Conservation (phyloP, 2,329 filamentous ascomycete species). For the Ceratocystis eucalypticola region DNA sequence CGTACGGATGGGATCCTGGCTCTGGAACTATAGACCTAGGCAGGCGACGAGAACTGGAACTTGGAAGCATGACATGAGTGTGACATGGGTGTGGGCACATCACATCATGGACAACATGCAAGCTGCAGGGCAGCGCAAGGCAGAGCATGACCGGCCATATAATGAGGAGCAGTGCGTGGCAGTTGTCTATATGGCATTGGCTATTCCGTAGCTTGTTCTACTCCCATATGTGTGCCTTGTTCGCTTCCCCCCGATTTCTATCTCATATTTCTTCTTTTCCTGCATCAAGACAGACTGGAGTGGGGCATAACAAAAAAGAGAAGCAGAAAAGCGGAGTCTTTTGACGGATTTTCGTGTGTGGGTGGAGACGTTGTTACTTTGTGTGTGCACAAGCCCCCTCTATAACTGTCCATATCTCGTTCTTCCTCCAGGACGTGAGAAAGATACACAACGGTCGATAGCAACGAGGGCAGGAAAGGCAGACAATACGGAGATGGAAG, state of each 20-base stretch:
- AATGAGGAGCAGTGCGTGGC: too few relatives aligned
- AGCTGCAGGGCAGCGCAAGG: neutral
- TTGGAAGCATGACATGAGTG: neutral
- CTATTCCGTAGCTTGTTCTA: neutral
- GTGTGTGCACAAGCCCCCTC: neutral
- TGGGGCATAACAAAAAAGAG: neutral
- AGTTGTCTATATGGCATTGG: neutral
- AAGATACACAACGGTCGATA: too few relatives aligned
- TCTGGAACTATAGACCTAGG: too few relatives aligned
- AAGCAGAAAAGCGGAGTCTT: neutral
- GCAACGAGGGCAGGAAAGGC: too few relatives aligned
- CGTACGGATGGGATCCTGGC: neutral
- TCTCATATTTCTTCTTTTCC: neutral
- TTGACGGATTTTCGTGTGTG: constrained; percentile 1
- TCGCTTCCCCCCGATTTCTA: neutral
- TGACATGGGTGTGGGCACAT: neutral
- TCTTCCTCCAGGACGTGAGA: neutral
- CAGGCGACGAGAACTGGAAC: neutral
- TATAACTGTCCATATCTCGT: neutral
- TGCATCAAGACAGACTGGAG: neutral
- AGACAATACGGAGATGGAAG: too few relatives aligned
- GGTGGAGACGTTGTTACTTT: constrained; percentile 1
- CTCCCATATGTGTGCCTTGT: neutral
- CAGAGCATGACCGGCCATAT: too few relatives aligned
- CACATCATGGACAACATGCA: neutral